Base-by-base conservation (phyloP, 192 early-diverging fungal species). In the Coemansia biformis region DNA sequence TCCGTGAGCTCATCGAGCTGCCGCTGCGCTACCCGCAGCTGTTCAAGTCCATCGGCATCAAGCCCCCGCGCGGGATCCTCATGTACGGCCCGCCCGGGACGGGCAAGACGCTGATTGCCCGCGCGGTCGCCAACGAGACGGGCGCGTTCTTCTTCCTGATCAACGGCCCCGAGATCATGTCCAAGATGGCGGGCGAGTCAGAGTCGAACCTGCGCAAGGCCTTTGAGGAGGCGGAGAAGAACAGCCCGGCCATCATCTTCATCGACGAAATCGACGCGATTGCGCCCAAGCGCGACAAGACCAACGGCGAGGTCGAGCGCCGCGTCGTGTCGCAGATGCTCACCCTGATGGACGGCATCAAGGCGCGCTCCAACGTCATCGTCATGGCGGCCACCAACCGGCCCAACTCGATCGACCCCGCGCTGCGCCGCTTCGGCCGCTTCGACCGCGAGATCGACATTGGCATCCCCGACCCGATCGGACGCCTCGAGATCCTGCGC, bases 231-330 rank as follows among this genome's bases (percentile, higher is more conserved):
- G 96, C 96, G 15, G 91, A 94, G 71, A 94, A 92, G 72, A 98
- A 99, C 73, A 83, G 84, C 54, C 96, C 96, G 7, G 83, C 94
- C 47, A 98, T 99, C 45, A 88, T 99, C 50, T 99, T 99, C 41
- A 99, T 99, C 65, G 96, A 99, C 65, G 96, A 99, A 59, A 92
- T 99, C 49, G 96, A 99, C 65, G 87, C 96, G 19, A 99, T 99
- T 62, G 92, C 96, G 8, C 96, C 96, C 54, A 99, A 99, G 83
- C 85, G 96, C 75, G 96, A 99, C 42, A 99, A 93, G 83, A 92
- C 96, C 28, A 93, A 99, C 66, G 86, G 96, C 48, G 96, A 99
- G 77, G 92, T 99, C 54, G 96, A 99, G 68, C 86, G 96, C 50
- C 88, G 96, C 66, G 91, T 99, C 33, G 96, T 99, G 16, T 93